A percentile compares a stretch with the other conserved stretches of the same genome.
phyloP scores from a whole-genome alignment of 768 basidiomycete genomes.

The Lactifluus hygrophoroides region DNA sequence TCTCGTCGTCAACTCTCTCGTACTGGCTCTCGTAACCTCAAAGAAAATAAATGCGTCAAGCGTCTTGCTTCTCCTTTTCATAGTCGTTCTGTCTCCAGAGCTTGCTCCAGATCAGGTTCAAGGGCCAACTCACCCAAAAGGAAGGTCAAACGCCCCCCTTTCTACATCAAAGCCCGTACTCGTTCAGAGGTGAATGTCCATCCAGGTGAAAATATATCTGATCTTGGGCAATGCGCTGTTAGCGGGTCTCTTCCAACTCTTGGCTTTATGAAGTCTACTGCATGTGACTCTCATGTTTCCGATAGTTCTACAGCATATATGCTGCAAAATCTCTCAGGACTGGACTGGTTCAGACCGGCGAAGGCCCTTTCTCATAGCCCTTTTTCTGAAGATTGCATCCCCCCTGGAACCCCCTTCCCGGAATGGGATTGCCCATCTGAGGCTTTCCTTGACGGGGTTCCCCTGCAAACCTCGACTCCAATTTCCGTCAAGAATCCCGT shows the following conservation, averaged over 20 bases:
- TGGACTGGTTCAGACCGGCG: conserved; percentile 27
- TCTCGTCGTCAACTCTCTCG: conserved; percentile 30
- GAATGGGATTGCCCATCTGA: conserved; percentile 9
- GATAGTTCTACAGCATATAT: conserved; percentile 8
- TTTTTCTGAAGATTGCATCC: conserved; percentile 16
- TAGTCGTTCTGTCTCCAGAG: conserved; percentile 36
- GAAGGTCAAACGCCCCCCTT: conserved; percentile 17
- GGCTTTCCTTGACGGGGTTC: conserved; percentile 12
- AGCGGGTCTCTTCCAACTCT: conserved; percentile 11
- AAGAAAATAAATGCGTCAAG: conserved; percentile 28
- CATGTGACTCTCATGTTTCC: not conserved
- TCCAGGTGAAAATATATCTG: not conserved
- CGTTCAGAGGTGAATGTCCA: conserved; percentile 27
- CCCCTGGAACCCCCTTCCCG: conserved; percentile 16
- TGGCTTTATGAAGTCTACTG: conserved; percentile 3
- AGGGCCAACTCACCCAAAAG: conserved; percentile 21
- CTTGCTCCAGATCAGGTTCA: conserved; percentile 29
- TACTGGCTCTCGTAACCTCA: conserved; percentile 34
- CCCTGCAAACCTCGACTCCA: conserved; percentile 19
- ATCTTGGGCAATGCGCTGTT: not conserved
- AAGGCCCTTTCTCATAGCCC: conserved; percentile 24
- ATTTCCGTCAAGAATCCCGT: not conserved
- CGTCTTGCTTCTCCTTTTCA: conserved; percentile 39
- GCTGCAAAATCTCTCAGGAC: conserved; percentile 16
- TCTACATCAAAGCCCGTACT: conserved; percentile 32